Evolutionary conservation across 2,329 filamentous ascomycete species (phyloP), one percentile per base, ranked within the genome.

Genomic region (Ceratocystis destructans): DNA sequence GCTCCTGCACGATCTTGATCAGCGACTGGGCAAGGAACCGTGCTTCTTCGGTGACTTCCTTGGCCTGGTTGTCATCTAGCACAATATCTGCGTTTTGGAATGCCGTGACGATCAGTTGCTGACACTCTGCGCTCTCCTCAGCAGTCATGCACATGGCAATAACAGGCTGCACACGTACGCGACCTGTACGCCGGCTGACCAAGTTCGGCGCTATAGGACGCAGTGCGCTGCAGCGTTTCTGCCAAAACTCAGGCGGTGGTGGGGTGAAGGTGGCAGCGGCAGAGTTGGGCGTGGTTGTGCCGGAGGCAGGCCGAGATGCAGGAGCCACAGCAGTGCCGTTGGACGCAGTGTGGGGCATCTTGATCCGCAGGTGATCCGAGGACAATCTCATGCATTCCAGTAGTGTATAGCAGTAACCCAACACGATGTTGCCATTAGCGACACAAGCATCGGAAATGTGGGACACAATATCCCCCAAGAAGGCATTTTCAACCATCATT

Each of bases 231-330:
- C 65, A 62, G 41, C 61, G 65, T 45, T 61, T 50, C 15, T 44
- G 53, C 66, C 66, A 68, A 64, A 68, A 68, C n/a, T 65, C 63
- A 8, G 55, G 33, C n/a, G 12, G 55, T 59, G 22, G 22, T 33
- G 53, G 53, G 22, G 53, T 33, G 12, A 15, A n/a, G 5, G 48
- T 22, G 55, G 33, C 25, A 28, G 33, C 25, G 15, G 62, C 53
- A 41, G 46, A 28, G 33, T 33, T 37, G 3, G 55, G 55, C 55
- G 55, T 59, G 15, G 31, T 17, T 7, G 28, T 25, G 28, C 55
- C 55, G 2, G 55, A 59, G 12, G 28, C 55, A 48, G 61, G 15
- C 31, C 15, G 8, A 22, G 37, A 12, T n/a, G 41, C 37, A 46
- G 33, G 17, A 25, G n/a, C n/a, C n/a, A 20, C 8, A 6, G 31